A percentile compares a stretch with the other conserved stretches of the same genome.
Conservation (phyloP, 257 asterid species). For the Capsicum baccatum region DNA sequence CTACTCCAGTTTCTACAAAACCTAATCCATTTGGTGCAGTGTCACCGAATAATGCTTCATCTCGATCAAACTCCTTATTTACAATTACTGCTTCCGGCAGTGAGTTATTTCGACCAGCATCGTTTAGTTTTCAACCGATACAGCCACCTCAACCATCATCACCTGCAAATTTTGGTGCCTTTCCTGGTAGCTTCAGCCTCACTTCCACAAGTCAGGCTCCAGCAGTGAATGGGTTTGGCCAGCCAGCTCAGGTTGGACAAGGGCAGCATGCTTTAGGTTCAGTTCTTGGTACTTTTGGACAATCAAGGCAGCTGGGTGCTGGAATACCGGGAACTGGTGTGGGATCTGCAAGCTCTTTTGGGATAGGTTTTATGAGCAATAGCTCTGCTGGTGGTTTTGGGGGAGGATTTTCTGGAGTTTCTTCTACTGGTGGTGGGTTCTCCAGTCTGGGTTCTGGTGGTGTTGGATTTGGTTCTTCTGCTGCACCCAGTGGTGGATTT, state of each 20-base stretch:
- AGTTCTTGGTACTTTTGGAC: constrained; percentile 94
- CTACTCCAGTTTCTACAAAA: constrained; percentile 49
- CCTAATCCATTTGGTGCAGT: constrained; percentile 75
- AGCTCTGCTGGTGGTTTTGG: constrained; percentile 54
- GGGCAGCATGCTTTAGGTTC: constrained; percentile 92
- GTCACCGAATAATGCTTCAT: constrained; percentile 44
- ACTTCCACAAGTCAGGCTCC: constrained; percentile 58
- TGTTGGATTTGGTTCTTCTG: constrained; percentile 56
- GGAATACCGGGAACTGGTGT: constrained; percentile 66
- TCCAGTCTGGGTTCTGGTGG: constrained; percentile 49
- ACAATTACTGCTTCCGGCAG: constrained; percentile 51
- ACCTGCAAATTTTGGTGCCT: constrained; percentile 46
- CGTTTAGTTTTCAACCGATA: constrained; percentile 73
- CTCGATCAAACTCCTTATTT: constrained; percentile 48
- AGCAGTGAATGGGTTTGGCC: constrained; percentile 71
- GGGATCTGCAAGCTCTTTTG: constrained; percentile 61
- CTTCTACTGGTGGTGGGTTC: constrained; percentile 60
- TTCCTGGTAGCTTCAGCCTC: constrained; percentile 59
- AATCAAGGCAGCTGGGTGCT: constrained; percentile 88
- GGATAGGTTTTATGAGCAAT: constrained; percentile 45
- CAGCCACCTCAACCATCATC: constrained; percentile 55
- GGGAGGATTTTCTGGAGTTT: constrained; percentile 59
- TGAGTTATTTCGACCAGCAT: constrained; percentile 92
- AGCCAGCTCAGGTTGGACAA: constrained; percentile 73
- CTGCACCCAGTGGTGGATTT: constrained; percentile 44